Base-by-base conservation (phyloP, 1,284 basidiomycete species). In the Apiotrichum mycotoxinovorans region DNA sequence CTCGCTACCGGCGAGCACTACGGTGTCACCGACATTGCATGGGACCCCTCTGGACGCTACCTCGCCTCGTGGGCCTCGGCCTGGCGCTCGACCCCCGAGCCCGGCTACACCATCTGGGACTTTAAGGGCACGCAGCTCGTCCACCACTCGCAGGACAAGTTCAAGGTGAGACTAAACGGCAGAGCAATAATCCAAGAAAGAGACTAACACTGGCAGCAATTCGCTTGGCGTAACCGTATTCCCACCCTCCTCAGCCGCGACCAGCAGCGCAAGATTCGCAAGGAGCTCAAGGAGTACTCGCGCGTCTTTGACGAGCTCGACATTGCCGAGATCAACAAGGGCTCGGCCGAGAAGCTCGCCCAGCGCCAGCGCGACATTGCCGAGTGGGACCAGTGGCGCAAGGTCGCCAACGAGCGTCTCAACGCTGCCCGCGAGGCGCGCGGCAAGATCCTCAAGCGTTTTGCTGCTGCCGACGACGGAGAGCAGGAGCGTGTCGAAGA, bases 41-140 rank as follows among this genome's bases (percentile, higher is more conserved):
- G 96, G 96, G 96, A 99, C 77, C 95, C 96, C 26, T 89, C 86
- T 70, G 96, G 96, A 56, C 87, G 96, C 61, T 98, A 90, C 78
- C 82, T 98, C 48, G 89, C 90, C 42, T 95, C 93, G 22, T 90
- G 88, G 72, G 96, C 93, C 11, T 96, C 91, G 68, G 87, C 89
- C 20, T 99, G 96, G 95, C 87, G 90, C 67, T 89, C 91, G 72
- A 89, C 89, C 68, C 85, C 97, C 67, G 96, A 98, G 77, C 91
- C 97, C 65, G 96, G 96, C 42, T 99, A 88, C 74, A 88, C 87
- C 14, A 86, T 99, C 64, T 98, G 95, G 94, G 94, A 98, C 79
- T 98, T 98, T 83, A 89, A 88, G 59, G 96, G 96, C 26, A 87
- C 90, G 72, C 91, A 96, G 78, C 82, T 97, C 45, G 83, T 87